Percentiles rank a stretch among this genome's conserved stretches.
These are phyloP conservation scores for Tubosaeta sp. DNA, from an alignment of 768 basidiomycete genomes.

Conservation along the genomic window DNA sequence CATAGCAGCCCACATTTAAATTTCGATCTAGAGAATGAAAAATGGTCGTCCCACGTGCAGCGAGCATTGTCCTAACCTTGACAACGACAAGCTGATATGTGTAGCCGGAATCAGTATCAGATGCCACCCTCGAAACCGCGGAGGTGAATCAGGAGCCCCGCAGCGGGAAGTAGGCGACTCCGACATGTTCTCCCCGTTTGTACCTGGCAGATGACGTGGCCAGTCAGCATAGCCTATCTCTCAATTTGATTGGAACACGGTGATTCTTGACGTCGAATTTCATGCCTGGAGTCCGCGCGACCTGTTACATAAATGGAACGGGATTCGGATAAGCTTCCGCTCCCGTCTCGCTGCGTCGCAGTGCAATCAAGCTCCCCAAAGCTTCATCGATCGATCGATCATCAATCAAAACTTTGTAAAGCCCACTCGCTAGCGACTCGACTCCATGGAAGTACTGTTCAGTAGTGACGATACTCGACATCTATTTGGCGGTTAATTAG, in stretches of 20 bases:
- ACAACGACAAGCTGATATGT: background rate
- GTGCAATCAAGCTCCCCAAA: too few species aligned
- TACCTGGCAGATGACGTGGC: background rate
- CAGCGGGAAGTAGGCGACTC: background rate
- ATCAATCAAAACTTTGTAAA: too few species aligned
- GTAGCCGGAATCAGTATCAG: background rate
- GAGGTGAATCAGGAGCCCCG: slow-evolving; percentile 1
- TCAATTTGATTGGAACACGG: background rate
- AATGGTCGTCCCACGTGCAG: background rate
- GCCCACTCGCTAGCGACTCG: too few species aligned
- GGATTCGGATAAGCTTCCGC: background rate
- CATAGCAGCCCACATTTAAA: background rate
- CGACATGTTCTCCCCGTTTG: background rate
- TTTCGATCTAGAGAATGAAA: background rate
- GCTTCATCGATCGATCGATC: too few species aligned
- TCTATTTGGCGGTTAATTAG: too few species aligned
- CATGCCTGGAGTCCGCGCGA: too few species aligned
- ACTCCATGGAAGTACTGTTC: too few species aligned
- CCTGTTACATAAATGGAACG: background rate
- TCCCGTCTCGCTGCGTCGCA: background rate
- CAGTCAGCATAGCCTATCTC: background rate
- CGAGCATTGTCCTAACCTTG: background rate
- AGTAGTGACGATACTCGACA: too few species aligned
- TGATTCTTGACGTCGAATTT: background rate
- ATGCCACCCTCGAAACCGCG: background rate